Evolutionary conservation across 352 stramenopile genomes (phyloP).

Genomic region (Pythium myriotylum): DNA sequence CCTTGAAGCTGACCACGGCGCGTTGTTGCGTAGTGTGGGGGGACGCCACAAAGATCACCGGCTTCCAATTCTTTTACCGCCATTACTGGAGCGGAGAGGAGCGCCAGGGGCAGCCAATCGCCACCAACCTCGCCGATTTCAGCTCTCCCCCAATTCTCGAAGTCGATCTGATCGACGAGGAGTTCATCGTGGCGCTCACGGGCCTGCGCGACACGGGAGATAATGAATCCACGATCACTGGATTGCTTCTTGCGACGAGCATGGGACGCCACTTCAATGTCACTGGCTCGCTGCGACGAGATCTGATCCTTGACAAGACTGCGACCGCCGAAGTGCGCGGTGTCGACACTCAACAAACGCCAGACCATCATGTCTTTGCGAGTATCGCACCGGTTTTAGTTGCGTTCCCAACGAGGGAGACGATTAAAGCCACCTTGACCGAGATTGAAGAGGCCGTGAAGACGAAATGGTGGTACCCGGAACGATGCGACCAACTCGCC

Average conservation of each 20-base stretch:
- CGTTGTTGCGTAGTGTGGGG: constrained; percentile 11
- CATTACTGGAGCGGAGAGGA: constrained; percentile 4
- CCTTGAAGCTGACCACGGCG: too few species aligned
- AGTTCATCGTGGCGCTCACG: constrained; percentile 6
- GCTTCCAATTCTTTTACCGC: constrained; percentile 17
- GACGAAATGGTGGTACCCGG: constrained; percentile 8
- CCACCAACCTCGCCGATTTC: not conserved
- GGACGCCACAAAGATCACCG: constrained; percentile 1
- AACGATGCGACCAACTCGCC: constrained; percentile 4
- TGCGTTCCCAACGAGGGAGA: not conserved
- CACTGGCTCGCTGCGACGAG: not conserved
- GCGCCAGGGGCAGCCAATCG: not conserved
- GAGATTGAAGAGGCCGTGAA: not conserved
- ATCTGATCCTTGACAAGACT: not conserved
- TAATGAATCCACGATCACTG: not conserved
- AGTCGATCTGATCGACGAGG: constrained; percentile 10
- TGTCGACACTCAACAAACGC: not conserved
- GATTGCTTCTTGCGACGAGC: constrained; percentile 8
- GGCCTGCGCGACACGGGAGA: not conserved
- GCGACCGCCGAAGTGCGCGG: not conserved
- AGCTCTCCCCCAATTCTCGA: not conserved
- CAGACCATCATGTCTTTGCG: not conserved
- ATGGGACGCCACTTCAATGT: constrained; percentile 8
- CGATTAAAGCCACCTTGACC: not conserved
- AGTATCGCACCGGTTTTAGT: not conserved